A percentile compares a stretch with the other conserved stretches of the same genome.
Evolutionary conservation across 2,329 filamentous ascomycete genomes (phyloP).

Genomic region (Teratosphaeria viscida): DNA sequence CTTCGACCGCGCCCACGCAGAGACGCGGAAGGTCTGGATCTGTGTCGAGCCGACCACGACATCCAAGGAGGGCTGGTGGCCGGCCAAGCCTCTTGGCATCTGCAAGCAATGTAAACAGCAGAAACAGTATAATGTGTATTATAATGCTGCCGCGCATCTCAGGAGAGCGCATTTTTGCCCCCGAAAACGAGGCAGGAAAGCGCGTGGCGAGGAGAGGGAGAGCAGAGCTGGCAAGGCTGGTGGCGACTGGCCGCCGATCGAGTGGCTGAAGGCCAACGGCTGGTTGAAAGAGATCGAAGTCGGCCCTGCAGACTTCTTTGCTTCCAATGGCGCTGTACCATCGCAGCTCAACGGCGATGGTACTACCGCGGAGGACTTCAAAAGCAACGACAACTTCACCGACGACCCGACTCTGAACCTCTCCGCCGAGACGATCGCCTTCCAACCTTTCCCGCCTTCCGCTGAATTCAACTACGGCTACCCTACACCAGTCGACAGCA

Average conservation of each 20-base stretch:
- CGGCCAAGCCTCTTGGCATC: slow-evolving; percentile 56
- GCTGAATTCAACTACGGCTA: slow-evolving; percentile 13
- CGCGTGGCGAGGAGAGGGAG: slow-evolving; percentile 46
- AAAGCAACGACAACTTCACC: slow-evolving; percentile 1
- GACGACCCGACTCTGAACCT: slow-evolving; percentile 3
- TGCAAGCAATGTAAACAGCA: slow-evolving; percentile 72
- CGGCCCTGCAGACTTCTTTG: neutral
- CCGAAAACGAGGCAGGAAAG: slow-evolving; percentile 46
- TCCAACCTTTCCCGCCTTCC: slow-evolving; percentile 3
- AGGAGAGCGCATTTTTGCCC: slow-evolving; percentile 79
- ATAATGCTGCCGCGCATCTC: slow-evolving; percentile 88
- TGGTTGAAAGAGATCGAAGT: slow-evolving; percentile 51
- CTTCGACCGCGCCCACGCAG: slow-evolving; percentile 54
- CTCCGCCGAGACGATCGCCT: slow-evolving; percentile 5
- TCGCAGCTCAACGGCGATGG: neutral
- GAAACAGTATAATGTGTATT: slow-evolving; percentile 83
- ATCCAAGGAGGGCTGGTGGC: slow-evolving; percentile 16
- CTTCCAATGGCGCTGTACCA: neutral
- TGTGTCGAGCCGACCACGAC: slow-evolving; percentile 42
- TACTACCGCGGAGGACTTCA: neutral
- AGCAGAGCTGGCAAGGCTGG: slow-evolving; percentile 49
- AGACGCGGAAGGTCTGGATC: slow-evolving; percentile 50
- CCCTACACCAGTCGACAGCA: slow-evolving; percentile 6
- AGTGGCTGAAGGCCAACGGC: slow-evolving; percentile 42
- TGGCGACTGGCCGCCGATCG: slow-evolving; percentile 52